phyloP scores from a whole-genome alignment of 495 filamentous ascomycete species.

The Podospora sp. region DNA sequence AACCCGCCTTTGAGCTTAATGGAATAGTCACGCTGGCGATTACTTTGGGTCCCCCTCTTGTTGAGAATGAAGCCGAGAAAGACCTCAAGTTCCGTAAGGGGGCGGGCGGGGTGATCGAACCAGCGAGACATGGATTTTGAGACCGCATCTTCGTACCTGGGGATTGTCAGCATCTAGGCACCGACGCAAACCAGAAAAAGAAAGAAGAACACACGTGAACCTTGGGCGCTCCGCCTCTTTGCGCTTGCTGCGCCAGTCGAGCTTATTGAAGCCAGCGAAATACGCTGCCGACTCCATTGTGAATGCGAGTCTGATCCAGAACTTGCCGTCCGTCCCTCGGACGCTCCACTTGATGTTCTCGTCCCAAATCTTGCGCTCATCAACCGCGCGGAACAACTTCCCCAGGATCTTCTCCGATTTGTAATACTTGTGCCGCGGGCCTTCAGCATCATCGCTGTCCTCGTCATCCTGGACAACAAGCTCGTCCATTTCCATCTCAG shows the following conservation, averaged over 20 bases:
- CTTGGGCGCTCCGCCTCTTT: constrained; percentile 57
- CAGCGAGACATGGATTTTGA: constrained; percentile 57
- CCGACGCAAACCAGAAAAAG: background rate
- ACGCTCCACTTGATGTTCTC: constrained; percentile 37
- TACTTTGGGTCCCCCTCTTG: constrained; percentile 59
- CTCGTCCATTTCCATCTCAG: constrained; percentile 49
- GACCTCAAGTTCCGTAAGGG: constrained; percentile 72
- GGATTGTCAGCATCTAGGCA: constrained; percentile 4
- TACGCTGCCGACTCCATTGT: constrained; percentile 43
- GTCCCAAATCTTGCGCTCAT: constrained; percentile 69
- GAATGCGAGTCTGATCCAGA: constrained; percentile 51
- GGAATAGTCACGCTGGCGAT: constrained; percentile 65
- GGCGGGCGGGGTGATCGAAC: constrained; percentile 58
- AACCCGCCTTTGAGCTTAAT: constrained; percentile 64
- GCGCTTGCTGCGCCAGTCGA: constrained; percentile 26
- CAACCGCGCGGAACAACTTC: constrained; percentile 70
- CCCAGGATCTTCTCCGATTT: constrained; percentile 70
- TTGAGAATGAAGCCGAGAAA: constrained; percentile 75
- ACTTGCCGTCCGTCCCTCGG: constrained; percentile 1
- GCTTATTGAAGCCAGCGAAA: constrained; percentile 29
- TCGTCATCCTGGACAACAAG: constrained; percentile 24
- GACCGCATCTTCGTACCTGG: constrained; percentile 69
- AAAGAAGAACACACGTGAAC: constrained; percentile 50
- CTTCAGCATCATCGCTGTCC: constrained; percentile 56
- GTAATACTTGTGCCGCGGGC: constrained; percentile 61